A percentile compares a stretch with the other conserved stretches of the same genome.
phyloP scores from a whole-genome alignment of 148 eudicot genomes.

The Cornus controversa region DNA sequence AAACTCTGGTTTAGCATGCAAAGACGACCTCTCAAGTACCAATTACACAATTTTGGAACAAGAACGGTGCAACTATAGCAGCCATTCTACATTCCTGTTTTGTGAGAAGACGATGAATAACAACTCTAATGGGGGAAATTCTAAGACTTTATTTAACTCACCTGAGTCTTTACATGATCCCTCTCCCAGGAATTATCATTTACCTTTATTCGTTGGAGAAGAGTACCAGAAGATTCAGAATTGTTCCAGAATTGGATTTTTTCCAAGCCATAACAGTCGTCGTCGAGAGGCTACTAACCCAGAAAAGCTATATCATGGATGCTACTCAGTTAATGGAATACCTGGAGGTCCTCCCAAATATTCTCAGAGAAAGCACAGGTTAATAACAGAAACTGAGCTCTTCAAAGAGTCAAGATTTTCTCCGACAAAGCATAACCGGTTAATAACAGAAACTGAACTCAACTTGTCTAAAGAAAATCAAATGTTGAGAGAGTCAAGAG shows the following conservation, averaged over 20 bases:
- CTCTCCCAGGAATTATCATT: constrained; percentile 24
- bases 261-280: constrained; percentile 22
- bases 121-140: constrained; percentile 18
- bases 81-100: constrained; percentile 32
- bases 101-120: constrained; percentile 33
- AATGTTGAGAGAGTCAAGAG: constrained; percentile 18
- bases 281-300: too few species aligned
- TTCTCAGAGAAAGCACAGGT: constrained; percentile 55
- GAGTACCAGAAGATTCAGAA: constrained; percentile 26
- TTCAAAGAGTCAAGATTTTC: constrained; percentile 31
- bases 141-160: constrained; percentile 20
- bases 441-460: constrained; percentile 47
- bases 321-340: constrained; percentile 24
- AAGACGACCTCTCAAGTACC: constrained; percentile 33
- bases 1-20: constrained; percentile 19
- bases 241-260: constrained; percentile 7
- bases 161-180: constrained; percentile 18
- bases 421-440: constrained; percentile 51
- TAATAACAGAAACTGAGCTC: constrained; percentile 48
- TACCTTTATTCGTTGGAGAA: constrained; percentile 28
- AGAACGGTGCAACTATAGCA: constrained; percentile 27
- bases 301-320: too few species aligned
- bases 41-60: constrained; percentile 28
- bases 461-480: constrained; percentile 28
- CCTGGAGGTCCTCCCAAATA: constrained; percentile 44